These are phyloP conservation scores for Ceratobasidium sp. DNA, from an alignment of 1,284 basidiomycete genomes.

Conservation along the genomic window DNA sequence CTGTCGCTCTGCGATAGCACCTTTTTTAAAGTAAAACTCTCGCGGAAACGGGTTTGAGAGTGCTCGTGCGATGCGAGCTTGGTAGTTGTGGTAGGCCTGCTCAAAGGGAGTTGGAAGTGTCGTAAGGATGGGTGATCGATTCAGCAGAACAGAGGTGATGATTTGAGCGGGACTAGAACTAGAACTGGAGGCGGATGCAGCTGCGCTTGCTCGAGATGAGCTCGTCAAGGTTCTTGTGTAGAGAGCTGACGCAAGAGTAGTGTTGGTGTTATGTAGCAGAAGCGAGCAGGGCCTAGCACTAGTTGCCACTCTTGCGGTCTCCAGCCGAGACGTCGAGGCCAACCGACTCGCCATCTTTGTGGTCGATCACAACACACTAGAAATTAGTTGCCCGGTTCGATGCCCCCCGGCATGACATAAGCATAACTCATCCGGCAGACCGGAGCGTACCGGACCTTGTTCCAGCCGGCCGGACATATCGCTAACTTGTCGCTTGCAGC, in stretches of 20 bases:
- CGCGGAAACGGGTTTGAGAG: conserved; percentile 88
- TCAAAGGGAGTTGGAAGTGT: conserved; percentile 81
- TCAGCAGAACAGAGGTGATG: conserved; percentile 69
- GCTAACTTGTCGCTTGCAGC: too few relatives aligned
- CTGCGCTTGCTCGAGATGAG: neutral
- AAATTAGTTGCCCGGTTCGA: conserved; percentile 24
- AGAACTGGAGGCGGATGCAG: neutral
- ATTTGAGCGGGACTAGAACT: conserved; percentile 45
- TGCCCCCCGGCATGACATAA: neutral
- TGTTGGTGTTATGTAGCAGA: neutral
- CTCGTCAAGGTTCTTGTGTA: conserved; percentile 14
- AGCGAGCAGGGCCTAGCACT: too few relatives aligned
- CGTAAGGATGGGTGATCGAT: conserved; percentile 84
- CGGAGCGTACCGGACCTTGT: conserved; percentile 21
- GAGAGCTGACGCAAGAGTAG: neutral
- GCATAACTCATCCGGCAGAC: conserved; percentile 9
- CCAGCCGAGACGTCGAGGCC: conserved; percentile 15
- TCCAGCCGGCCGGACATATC: conserved; percentile 1
- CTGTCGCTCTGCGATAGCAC: conserved; percentile 83
- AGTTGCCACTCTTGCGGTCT: neutral
- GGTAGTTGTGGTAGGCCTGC: conserved; percentile 86
- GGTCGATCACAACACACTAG: neutral
- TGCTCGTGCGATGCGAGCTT: conserved; percentile 81
- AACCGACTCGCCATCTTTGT: conserved; percentile 16
- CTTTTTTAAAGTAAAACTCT: conserved; percentile 95